Evolutionary conservation across 345 rosid species (phyloP), one percentile per base, ranked within the genome.

Genomic region (Firmiana major): DNA sequence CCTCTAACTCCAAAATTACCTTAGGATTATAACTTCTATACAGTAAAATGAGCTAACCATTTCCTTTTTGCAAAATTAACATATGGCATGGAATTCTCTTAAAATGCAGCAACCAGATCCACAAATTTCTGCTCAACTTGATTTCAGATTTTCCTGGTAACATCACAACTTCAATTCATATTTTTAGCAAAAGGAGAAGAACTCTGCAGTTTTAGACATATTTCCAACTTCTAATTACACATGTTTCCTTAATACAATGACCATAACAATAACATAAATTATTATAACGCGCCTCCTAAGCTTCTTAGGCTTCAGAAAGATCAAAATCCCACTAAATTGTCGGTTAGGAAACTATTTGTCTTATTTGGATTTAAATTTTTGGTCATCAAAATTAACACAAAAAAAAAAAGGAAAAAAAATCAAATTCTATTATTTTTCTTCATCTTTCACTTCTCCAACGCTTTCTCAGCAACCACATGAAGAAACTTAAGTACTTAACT

Each of bases 11-110:
- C 82, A 40, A 26, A 74, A 36, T 73, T 55, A 80, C 66, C 80
- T 77, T 59, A 77, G 46, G 64, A 59, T 54, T 78, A 73, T 38
- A 48, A 70, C 46, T 77, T 81, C 69, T 16, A 54, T 24, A 55
- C 51, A 62, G 69, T 53, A 76, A 60, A 21, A 79, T 67, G 77
- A 62, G 80, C 84, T 72, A 74, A 84, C 71, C 69, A 63, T 73
- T 70, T 69, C 45, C 65, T 34, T 70, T 64, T 28, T 28, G n/a
- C 65, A 40, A 17, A 63, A 26, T 54, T 49, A 51, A 78, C 74
- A 71, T 75, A 82, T 69, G 21, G 31, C 74, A 46, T 28, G 59
- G n/a, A 36, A 76, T 77, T 74, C 73, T 40, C 75, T 57, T 34
- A 77, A 21, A 77, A 75, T 69, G 80, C 72, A 74, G 63, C 58